Percentiles rank a stretch among this genome's conserved stretches.
Evolutionary conservation across 352 stramenopile species (phyloP).

Genomic region (Phytophthora kernoviae): DNA sequence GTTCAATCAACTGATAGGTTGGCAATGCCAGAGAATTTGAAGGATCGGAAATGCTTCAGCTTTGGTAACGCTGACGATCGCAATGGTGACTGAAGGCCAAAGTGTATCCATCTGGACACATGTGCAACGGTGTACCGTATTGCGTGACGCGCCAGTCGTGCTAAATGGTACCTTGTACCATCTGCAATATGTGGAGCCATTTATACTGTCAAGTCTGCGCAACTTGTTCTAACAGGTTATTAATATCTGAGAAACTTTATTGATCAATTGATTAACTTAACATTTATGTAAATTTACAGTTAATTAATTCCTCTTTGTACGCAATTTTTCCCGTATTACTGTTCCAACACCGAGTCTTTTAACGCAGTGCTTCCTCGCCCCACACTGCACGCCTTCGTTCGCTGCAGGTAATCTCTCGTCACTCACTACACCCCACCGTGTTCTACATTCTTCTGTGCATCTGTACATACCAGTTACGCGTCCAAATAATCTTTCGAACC

Average conservation of each 20-base stretch:
- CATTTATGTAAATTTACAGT: too few species aligned
- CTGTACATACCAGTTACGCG: constrained; percentile 13
- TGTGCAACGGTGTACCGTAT: not conserved
- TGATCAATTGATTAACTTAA: too few species aligned
- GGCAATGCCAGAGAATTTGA: too few species aligned
- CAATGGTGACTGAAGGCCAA: not conserved
- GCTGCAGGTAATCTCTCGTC: not conserved
- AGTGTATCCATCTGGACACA: too few species aligned
- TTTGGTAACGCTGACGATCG: not conserved
- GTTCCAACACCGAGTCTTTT: not conserved
- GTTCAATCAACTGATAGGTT: too few species aligned
- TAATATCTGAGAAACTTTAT: too few species aligned
- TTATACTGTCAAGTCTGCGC: too few species aligned
- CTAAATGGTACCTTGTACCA: not conserved
- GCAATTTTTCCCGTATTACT: too few species aligned
- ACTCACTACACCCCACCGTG: not conserved
- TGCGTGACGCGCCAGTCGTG: not conserved
- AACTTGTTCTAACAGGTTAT: too few species aligned
- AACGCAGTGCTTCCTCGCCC: too few species aligned
- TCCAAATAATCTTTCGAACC: constrained; percentile 8
- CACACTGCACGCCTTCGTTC: constrained; percentile 7
- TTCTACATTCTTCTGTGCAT: constrained; percentile 1
- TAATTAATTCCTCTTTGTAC: too few species aligned
- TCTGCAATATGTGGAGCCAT: not conserved
- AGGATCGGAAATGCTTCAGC: too few species aligned